phyloP scores from a whole-genome alignment of 2,329 filamentous ascomycete species.

The Trichoderma afroharzianum region DNA sequence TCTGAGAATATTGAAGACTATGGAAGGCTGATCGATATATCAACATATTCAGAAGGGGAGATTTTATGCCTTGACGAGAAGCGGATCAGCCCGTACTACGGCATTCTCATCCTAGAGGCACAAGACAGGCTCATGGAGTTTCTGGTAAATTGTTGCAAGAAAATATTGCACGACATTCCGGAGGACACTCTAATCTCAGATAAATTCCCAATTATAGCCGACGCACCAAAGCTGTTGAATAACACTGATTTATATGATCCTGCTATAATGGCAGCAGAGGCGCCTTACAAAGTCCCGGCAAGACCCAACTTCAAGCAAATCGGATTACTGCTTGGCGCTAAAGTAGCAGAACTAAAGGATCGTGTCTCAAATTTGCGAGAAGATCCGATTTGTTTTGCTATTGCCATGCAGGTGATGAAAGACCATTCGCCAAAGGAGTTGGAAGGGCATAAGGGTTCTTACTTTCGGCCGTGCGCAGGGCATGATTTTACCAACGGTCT shows the following conservation, averaged over 20 bases:
- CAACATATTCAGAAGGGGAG: slow-evolving; percentile 35
- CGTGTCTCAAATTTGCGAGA: slow-evolving; percentile 54
- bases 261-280: slow-evolving; percentile 42
- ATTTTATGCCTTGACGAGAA: slow-evolving; percentile 32
- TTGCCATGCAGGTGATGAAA: slow-evolving; percentile 38
- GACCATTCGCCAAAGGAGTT: slow-evolving; percentile 40
- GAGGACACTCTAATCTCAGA: slow-evolving; percentile 27
- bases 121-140: slow-evolving; percentile 48
- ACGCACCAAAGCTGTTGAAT: slow-evolving; percentile 33
- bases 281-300: slow-evolving; percentile 49
- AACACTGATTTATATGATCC: slow-evolving; percentile 37
- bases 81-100: slow-evolving; percentile 43
- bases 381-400: slow-evolving; percentile 55
- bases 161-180: slow-evolving; percentile 51
- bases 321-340: slow-evolving; percentile 41
- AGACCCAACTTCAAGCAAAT: slow-evolving; percentile 45
- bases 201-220: slow-evolving; percentile 34
- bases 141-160: slow-evolving; percentile 44
- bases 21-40: slow-evolving; percentile 34
- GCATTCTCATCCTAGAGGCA: slow-evolving; percentile 47
- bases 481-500: slow-evolving; percentile 28
- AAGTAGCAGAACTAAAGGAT: slow-evolving; percentile 43
- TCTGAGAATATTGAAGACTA: slow-evolving; percentile 30
- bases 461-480: neutral
- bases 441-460: neutral